Base-by-base conservation (phyloP, 2,329 filamentous ascomycete genomes). In the Fusarium falciforme region DNA sequence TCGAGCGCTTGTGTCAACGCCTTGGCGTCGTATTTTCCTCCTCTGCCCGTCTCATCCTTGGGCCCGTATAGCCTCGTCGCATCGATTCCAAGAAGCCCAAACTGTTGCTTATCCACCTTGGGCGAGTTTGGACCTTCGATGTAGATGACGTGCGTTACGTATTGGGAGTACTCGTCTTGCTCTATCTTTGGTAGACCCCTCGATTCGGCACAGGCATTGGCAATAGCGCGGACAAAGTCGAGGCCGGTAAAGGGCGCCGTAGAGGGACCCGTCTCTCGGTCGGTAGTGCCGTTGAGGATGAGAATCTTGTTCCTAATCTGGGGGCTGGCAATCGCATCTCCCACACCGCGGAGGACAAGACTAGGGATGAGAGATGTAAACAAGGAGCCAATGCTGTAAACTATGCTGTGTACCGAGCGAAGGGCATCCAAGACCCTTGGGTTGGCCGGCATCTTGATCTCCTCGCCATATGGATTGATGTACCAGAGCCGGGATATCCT, bases 391-490 rank as follows among this genome's bases (percentile, higher is more conserved):
- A 98, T 97, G 81, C 93, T 95, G 84, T 98, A 98, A 54, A 98
- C 90, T 10, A 98, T 87, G 2, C 91, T 92, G 65, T 90, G 88
- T 0, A 93, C 89, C 2, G 85, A 84, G 17, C 85, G 84, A 1
- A 98, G 82, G 0, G 94, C 90, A 9, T 90, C 88, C 0, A 97
- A 77, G 0, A 96, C 94, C 60, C 94, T 91, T 0, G 94, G 92
- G 78, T 98, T 98, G 3, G 94, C 93, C 0, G 92, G 89, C 0
- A 95, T 93, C 20, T 92, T 90, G 75, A 98, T 98, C 82, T 98
- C 95, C 80, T 98, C 94, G n/a, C 96, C 96, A 81, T 98, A 98
- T 0, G 96, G 96, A 79, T 98, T 98, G 84, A 98, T 98, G 85
- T 98, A 98, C 94, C 95, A 98, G 35, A 98, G 88, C 3, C 95